Percentiles rank a stretch among this genome's conserved stretches.
Conservation (phyloP, 768 basidiomycete species). For the Austroboletus festivus region DNA sequence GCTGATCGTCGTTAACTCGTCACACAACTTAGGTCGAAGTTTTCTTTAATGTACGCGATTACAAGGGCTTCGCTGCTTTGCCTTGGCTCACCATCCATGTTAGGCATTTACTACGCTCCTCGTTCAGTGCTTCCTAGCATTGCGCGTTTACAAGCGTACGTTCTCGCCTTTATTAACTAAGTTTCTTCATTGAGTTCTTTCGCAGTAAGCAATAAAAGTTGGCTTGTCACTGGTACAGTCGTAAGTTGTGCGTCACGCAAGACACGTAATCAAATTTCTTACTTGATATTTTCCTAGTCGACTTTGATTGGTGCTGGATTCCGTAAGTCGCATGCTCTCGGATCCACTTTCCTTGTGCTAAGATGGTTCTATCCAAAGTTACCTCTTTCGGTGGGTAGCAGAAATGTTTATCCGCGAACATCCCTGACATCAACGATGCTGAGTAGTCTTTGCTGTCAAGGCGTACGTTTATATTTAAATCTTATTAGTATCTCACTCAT, state of each 20-base stretch:
- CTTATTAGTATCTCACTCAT: constrained; percentile 2
- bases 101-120: constrained; percentile 43
- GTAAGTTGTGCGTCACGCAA: constrained; percentile 12
- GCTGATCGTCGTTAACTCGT: constrained; percentile 3
- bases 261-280: not conserved
- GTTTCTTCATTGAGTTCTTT: not conserved
- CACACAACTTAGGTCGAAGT: constrained; percentile 41
- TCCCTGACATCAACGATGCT: constrained; percentile 2
- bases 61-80: not conserved
- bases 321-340: constrained; percentile 10
- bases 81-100: not conserved
- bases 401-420: not conserved
- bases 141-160: constrained; percentile 49
- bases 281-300: constrained; percentile 6
- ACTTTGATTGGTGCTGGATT: constrained; percentile 41
- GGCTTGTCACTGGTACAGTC: constrained; percentile 32
- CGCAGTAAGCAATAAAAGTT: constrained; percentile 49
- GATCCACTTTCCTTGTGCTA: not conserved
- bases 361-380: constrained; percentile 16
- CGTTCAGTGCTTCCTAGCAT: constrained; percentile 53
- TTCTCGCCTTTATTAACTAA: not conserved
- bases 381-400: constrained; percentile 31
- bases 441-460: constrained; percentile 34
- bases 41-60: constrained; percentile 41
- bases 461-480: constrained; percentile 29